These are phyloP conservation scores for Aspergillus brunneoviolaceus DNA, from an alignment of 2,329 filamentous ascomycete genomes.

Conservation along the genomic window DNA sequence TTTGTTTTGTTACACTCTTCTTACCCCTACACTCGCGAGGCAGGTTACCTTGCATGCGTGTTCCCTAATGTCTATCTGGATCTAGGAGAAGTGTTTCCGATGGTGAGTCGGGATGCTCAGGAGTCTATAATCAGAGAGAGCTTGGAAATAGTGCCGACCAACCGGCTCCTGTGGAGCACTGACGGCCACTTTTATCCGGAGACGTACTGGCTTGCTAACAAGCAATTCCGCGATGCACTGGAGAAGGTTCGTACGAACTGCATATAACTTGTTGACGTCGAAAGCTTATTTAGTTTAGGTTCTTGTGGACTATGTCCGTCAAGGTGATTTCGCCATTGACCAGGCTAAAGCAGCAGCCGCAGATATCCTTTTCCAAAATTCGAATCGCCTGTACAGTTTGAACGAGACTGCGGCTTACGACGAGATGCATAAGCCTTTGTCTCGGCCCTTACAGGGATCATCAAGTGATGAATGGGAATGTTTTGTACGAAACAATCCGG, in stretches of 20 bases:
- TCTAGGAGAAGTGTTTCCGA: slow-evolving; percentile 79
- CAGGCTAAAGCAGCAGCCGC: slow-evolving; percentile 65
- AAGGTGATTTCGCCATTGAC: slow-evolving; percentile 58
- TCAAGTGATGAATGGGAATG: slow-evolving; percentile 34
- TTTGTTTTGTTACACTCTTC: slow-evolving; percentile 78
- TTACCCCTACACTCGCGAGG: slow-evolving; percentile 77
- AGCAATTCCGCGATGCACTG: slow-evolving; percentile 70
- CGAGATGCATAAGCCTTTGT: slow-evolving; percentile 4
- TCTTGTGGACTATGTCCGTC: slow-evolving; percentile 65
- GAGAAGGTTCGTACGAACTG: slow-evolving; percentile 54
- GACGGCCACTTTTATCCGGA: slow-evolving; percentile 79
- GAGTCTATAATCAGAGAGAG: slow-evolving; percentile 68
- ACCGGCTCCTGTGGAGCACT: slow-evolving; percentile 77
- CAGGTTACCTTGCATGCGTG: slow-evolving; percentile 73
- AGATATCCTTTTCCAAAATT: slow-evolving; percentile 72
- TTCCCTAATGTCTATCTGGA: slow-evolving; percentile 81
- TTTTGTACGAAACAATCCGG: slow-evolving; percentile 53
- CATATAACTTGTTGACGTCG: neutral
- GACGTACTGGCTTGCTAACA: slow-evolving; percentile 70
- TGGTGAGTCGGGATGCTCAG: slow-evolving; percentile 73
- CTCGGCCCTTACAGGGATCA: neutral
- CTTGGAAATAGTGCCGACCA: slow-evolving; percentile 71
- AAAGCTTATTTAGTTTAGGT: slow-evolving; percentile 47
- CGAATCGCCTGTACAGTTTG: slow-evolving; percentile 72
- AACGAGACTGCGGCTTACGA: slow-evolving; percentile 36